These are phyloP conservation scores for Debaryomyces prosopidis DNA, from an alignment of 805 yeast genomes.

Conservation along the genomic window DNA sequence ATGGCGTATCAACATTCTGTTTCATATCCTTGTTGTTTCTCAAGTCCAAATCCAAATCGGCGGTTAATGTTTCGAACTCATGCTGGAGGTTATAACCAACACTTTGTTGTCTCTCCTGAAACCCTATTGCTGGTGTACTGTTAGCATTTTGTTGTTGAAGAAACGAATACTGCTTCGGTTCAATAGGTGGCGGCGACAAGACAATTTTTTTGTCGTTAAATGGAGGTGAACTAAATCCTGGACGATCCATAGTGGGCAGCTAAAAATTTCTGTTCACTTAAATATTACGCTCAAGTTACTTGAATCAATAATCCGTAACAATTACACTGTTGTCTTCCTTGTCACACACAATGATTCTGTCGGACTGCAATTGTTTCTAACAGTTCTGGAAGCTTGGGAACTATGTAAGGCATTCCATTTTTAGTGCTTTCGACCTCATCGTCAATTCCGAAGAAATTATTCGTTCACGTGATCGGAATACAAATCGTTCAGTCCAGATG, in stretches of 20 bases:
- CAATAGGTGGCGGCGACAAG: conserved; percentile 44
- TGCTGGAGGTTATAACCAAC: conserved; percentile 48
- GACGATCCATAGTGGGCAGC: not conserved
- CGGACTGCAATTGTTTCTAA: not conserved
- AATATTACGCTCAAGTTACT: too few relatives aligned
- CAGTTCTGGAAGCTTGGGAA: not conserved
- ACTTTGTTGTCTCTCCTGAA: conserved; percentile 35
- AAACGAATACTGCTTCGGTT: conserved; percentile 12
- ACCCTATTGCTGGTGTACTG: not conserved
- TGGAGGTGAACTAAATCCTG: conserved; percentile 15
- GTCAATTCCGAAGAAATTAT: not conserved
- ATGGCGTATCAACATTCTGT: conserved; percentile 3
- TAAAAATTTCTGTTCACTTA: too few relatives aligned
- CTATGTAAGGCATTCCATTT: not conserved
- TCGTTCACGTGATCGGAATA: not conserved
- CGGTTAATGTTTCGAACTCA: conserved; percentile 47
- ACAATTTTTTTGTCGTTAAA: conserved; percentile 36
- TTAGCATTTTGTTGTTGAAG: conserved; percentile 2
- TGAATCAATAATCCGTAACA: not conserved
- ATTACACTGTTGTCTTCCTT: not conserved
- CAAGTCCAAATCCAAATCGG: conserved; percentile 47
- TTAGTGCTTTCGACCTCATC: not conserved
- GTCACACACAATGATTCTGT: not conserved
- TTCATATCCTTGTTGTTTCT: conserved; percentile 15
- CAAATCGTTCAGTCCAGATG: too few relatives aligned